Evolutionary conservation across 306 rosid species (phyloP).

Genomic region (Lotus japonicus): DNA sequence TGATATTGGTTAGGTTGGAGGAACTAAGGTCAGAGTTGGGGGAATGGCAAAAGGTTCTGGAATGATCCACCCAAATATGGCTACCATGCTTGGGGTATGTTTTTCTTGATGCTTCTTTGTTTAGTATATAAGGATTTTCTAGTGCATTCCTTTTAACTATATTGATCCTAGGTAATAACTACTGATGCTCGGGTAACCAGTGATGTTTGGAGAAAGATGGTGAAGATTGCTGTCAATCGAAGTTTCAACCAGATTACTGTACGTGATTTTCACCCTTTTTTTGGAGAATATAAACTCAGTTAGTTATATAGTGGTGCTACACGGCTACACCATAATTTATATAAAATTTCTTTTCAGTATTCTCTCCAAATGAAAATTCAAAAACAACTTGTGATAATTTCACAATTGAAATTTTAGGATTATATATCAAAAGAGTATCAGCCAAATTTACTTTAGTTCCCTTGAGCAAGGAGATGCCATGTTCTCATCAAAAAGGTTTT

Average conservation of each 20-base stretch:
- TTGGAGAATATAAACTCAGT: slow-evolving; percentile 5
- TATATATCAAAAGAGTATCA: slow-evolving; percentile 1
- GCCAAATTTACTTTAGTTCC: background rate
- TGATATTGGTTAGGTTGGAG: slow-evolving; percentile 58
- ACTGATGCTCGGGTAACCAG: slow-evolving; percentile 81
- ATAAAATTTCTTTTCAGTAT: background rate
- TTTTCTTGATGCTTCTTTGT: slow-evolving; percentile 21
- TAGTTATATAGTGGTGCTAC: background rate
- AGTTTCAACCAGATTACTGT: slow-evolving; percentile 98
- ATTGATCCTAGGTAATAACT: slow-evolving; percentile 60
- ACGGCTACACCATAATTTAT: background rate
- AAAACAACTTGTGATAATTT: background rate
- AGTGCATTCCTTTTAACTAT: slow-evolving; percentile 16
- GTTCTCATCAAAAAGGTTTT: background rate
- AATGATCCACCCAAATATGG: slow-evolving; percentile 99
- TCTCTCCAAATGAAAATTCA: background rate
- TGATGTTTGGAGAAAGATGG: slow-evolving; percentile 84
- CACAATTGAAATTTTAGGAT: slow-evolving; percentile 3
- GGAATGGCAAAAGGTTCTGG: slow-evolving; percentile 99
- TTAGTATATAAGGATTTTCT: background rate
- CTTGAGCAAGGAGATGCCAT: background rate
- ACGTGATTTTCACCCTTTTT: slow-evolving; percentile 17
- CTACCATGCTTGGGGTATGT: slow-evolving; percentile 93
- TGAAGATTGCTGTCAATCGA: slow-evolving; percentile 73
- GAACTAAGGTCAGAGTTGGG: slow-evolving; percentile 61